A percentile compares a stretch with the other conserved stretches of the same genome.
phyloP scores from a whole-genome alignment of 1,284 basidiomycete genomes.

The Sparassis latifolia region DNA sequence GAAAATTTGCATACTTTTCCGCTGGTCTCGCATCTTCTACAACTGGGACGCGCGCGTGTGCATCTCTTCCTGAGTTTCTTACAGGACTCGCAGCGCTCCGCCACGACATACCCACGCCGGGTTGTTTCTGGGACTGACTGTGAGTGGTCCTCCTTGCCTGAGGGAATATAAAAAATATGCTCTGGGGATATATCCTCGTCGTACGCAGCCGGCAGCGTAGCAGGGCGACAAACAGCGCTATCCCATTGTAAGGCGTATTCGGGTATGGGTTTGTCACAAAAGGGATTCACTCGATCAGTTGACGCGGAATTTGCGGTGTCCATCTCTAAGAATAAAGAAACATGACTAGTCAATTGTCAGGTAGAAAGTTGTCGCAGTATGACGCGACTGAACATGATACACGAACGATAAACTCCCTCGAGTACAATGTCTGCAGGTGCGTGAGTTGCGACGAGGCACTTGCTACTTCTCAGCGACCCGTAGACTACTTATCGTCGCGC shows the following conservation, averaged over 20 bases:
- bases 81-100: constrained; percentile 5
- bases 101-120: constrained; percentile 3
- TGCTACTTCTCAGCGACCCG: too few relatives aligned
- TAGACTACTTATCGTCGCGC: too few relatives aligned
- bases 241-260: constrained; percentile 3
- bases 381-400: too few relatives aligned
- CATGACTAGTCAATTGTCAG: too few relatives aligned
- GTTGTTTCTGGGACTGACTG: too few relatives aligned
- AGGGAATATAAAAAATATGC: constrained; percentile 4
- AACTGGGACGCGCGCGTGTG: constrained; percentile 5
- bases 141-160: neutral
- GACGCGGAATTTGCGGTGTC: too few relatives aligned
- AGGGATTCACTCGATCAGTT: neutral
- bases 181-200: constrained; percentile 5
- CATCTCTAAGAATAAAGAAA: too few relatives aligned
- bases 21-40: neutral
- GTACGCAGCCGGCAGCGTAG: constrained; percentile 3
- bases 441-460: too few relatives aligned
- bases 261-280: constrained; percentile 1
- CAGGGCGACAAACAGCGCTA: neutral
- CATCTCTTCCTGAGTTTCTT: constrained; percentile 1
- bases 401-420: too few relatives aligned
- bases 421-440: too few relatives aligned
- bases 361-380: too few relatives aligned
- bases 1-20: constrained; percentile 1